Evolutionary conservation across 2,329 filamentous ascomycete genomes (phyloP).

Genomic region (Lizonia empirigonia): DNA sequence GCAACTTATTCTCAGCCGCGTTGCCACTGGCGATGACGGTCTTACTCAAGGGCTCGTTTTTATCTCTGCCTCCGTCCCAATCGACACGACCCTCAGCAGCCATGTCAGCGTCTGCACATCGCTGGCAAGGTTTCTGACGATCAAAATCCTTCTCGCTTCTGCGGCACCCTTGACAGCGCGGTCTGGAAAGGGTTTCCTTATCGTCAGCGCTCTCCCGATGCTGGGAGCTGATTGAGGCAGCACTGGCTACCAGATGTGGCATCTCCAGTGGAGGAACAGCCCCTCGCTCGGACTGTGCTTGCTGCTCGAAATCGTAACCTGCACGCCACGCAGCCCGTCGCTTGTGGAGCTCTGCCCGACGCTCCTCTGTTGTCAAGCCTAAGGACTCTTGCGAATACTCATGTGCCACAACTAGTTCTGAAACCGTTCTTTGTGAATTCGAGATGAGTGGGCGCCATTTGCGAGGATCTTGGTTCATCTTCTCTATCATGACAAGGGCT

Average conservation of each 20-base stretch:
- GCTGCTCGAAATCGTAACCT: too few relatives aligned
- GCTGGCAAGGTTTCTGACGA: conserved; percentile 89
- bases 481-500: background rate
- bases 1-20: conserved; percentile 14
- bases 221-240: conserved; percentile 67
- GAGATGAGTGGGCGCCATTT: background rate
- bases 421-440: too few relatives aligned
- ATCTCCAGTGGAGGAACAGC: too few relatives aligned
- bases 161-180: conserved; percentile 94
- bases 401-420: background rate
- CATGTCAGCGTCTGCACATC: conserved; percentile 94
- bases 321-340: too few relatives aligned
- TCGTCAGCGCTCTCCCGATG: conserved; percentile 64
- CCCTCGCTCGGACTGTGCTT: background rate
- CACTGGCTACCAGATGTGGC: background rate
- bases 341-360: background rate
- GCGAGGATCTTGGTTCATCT: background rate
- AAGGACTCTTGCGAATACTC: conserved; percentile 2
- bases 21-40: background rate
- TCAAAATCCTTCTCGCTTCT: conserved; percentile 99
- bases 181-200: conserved; percentile 94
- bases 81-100: conserved; percentile 92
- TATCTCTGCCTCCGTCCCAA: conserved; percentile 95
- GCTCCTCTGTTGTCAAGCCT: background rate
- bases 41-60: conserved; percentile 76